Percentiles rank a stretch among this genome's conserved stretches.
Evolutionary conservation across 1,284 basidiomycete genomes (phyloP).

Genomic region (Ganoderma sp.): DNA sequence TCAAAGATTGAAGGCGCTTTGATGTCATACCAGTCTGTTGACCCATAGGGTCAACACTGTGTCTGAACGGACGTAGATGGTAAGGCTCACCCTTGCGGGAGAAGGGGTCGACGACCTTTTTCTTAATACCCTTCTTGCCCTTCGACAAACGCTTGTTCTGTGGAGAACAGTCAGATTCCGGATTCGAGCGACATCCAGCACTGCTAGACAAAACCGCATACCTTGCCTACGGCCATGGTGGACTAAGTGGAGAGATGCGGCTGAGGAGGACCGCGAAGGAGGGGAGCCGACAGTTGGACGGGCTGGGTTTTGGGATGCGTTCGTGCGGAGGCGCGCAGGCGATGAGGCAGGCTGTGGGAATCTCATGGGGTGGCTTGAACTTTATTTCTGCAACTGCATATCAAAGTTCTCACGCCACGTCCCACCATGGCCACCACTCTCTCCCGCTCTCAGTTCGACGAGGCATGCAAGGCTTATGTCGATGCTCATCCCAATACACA

Average conservation of each 20-base stretch:
- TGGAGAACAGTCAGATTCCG: conserved; percentile 18
- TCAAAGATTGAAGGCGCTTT: conserved; percentile 99
- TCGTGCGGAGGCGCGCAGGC: conserved; percentile 36
- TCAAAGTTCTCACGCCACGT: conserved; percentile 54
- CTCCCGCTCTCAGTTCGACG: conserved; percentile 65
- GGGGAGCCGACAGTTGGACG: conserved; percentile 56
- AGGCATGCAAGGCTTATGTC: conserved; percentile 53
- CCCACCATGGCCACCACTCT: conserved; percentile 40
- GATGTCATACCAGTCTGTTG: conserved; percentile 97
- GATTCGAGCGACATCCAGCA: background rate
- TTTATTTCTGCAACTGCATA: conserved; percentile 38
- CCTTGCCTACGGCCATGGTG: conserved; percentile 93
- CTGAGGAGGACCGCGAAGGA: conserved; percentile 50
- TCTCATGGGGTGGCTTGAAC: conserved; percentile 50
- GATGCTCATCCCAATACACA: conserved; percentile 21
- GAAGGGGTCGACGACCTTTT: conserved; percentile 99
- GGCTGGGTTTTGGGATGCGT: conserved; percentile 52
- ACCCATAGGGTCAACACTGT: background rate
- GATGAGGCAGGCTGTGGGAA: conserved; percentile 34
- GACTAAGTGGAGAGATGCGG: conserved; percentile 48
- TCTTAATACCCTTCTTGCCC: conserved; percentile 99
- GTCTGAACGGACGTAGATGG: background rate
- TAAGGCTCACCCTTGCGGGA: conserved; percentile 86
- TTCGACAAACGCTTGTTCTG: conserved; percentile 99
- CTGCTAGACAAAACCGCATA: conserved; percentile 39